phyloP scores from a whole-genome alignment of 257 asterid species.

The Craterostigma plantagineum region DNA sequence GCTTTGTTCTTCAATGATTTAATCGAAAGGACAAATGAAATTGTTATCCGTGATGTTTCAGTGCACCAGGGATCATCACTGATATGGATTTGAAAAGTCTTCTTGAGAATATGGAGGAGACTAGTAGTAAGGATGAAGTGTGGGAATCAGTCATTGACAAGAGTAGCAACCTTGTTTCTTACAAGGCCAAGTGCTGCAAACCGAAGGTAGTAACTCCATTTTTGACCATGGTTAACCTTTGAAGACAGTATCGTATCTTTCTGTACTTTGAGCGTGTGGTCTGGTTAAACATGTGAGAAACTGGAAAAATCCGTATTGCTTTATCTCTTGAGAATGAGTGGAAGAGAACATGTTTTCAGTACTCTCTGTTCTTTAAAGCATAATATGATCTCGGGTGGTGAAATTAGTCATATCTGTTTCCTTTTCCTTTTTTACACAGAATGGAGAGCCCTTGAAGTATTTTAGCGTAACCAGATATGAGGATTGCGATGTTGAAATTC shows the following conservation, averaged over 20 bases:
- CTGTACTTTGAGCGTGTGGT: too few species aligned
- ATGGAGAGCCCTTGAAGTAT: constrained; percentile 54
- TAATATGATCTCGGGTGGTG: too few species aligned
- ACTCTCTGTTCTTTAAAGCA: too few species aligned
- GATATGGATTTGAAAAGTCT: constrained; percentile 63
- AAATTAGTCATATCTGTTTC: neutral
- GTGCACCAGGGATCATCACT: constrained; percentile 25
- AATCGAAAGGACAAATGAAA: neutral
- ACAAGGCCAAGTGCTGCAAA: constrained; percentile 66
- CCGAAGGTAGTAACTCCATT: constrained; percentile 35
- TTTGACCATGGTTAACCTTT: constrained; percentile 1
- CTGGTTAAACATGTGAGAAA: too few species aligned
- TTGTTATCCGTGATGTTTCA: constrained; percentile 8
- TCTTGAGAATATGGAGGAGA: constrained; percentile 26
- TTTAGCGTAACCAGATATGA: constrained; percentile 60
- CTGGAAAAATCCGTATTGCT: too few species aligned
- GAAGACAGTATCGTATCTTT: too few species aligned
- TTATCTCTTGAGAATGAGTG: too few species aligned
- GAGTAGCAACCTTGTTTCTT: constrained; percentile 27
- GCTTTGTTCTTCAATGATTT: neutral
- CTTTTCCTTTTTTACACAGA: constrained; percentile 25
- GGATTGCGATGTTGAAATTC: constrained; percentile 50
- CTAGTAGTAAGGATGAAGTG: constrained; percentile 8
- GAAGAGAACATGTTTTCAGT: too few species aligned
- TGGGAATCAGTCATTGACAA: constrained; percentile 58